phyloP scores from a whole-genome alignment of 163 green algal species.

The Scenedesmus sp. region DNA sequence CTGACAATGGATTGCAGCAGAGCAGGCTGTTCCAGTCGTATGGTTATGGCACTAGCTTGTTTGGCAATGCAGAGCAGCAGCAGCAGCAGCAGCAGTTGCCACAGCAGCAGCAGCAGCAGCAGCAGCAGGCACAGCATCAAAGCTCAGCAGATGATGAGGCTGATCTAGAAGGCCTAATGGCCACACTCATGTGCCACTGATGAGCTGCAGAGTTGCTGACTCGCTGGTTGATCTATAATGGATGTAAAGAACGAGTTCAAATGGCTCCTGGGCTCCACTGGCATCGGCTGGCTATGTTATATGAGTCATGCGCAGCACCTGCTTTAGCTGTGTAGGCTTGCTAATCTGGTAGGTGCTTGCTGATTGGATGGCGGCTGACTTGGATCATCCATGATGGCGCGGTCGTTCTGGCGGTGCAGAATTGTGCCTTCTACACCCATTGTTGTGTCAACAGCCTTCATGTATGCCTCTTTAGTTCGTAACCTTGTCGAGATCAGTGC shows the following conservation, averaged over 20 bases:
- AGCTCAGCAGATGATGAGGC: slow-evolving; percentile 11
- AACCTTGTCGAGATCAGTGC: too few species aligned
- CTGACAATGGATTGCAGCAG: not conserved
- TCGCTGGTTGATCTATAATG: not conserved
- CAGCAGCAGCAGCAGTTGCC: slow-evolving; percentile 1
- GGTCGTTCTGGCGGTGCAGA: not conserved
- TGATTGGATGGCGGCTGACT: too few species aligned
- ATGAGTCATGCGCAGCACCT: too few species aligned
- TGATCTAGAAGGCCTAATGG: slow-evolving; percentile 44
- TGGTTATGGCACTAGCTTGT: slow-evolving; percentile 35
- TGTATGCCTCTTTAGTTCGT: not conserved
- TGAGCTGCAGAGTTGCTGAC: not conserved
- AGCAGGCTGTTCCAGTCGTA: slow-evolving; percentile 43
- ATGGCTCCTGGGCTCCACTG: not conserved
- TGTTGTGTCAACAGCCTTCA: too few species aligned
- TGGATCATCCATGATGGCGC: too few species aligned
- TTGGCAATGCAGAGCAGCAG: slow-evolving; percentile 4
- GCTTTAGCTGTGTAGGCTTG: too few species aligned
- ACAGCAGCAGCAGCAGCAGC: slow-evolving; percentile 14
- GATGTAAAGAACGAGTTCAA: too few species aligned
- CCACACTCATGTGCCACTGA: slow-evolving; percentile 45
- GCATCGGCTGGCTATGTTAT: too few species aligned
- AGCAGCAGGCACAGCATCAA: not conserved
- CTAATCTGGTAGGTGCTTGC: too few species aligned
- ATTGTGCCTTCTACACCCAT: too few species aligned